phyloP scores from a whole-genome alignment of 768 basidiomycete species.

The Amanita rubescens region DNA sequence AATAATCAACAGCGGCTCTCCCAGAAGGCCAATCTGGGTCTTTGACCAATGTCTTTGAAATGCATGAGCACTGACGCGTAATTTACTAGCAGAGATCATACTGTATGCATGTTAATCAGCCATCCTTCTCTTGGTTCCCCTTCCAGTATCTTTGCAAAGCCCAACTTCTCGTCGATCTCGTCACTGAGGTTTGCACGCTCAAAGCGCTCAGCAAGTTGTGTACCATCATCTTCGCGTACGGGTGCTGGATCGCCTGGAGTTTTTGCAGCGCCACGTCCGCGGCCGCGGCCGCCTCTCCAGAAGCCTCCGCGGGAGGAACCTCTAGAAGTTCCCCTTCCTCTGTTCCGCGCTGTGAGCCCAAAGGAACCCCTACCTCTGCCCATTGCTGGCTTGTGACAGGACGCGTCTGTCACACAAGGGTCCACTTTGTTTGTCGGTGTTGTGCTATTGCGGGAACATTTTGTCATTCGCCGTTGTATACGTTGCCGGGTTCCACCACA shows the following conservation, averaged over 20 bases:
- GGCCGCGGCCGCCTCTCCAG: constrained; percentile 50
- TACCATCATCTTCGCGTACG: constrained; percentile 84
- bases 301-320: constrained; percentile 39
- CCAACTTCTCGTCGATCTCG: constrained; percentile 91
- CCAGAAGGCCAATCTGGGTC: constrained; percentile 82
- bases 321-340: constrained; percentile 39
- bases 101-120: constrained; percentile 99
- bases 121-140: constrained; percentile 79
- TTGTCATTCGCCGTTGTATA: not conserved
- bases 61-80: not conserved
- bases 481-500: not conserved
- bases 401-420: constrained; percentile 12
- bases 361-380: constrained; percentile 50
- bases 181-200: constrained; percentile 71
- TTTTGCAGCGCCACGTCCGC: constrained; percentile 39
- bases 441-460: not conserved
- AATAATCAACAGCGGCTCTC: constrained; percentile 88
- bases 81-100: constrained; percentile 31
- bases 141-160: constrained; percentile 76
- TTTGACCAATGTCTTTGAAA: constrained; percentile 69
- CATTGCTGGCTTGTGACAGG: constrained; percentile 23
- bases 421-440: not conserved
- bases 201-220: constrained; percentile 77
- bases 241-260: constrained; percentile 43
- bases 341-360: constrained; percentile 48